Evolutionary conservation across 2,329 filamentous ascomycete species (phyloP).

Genomic region (Atkinsonella texensis): DNA sequence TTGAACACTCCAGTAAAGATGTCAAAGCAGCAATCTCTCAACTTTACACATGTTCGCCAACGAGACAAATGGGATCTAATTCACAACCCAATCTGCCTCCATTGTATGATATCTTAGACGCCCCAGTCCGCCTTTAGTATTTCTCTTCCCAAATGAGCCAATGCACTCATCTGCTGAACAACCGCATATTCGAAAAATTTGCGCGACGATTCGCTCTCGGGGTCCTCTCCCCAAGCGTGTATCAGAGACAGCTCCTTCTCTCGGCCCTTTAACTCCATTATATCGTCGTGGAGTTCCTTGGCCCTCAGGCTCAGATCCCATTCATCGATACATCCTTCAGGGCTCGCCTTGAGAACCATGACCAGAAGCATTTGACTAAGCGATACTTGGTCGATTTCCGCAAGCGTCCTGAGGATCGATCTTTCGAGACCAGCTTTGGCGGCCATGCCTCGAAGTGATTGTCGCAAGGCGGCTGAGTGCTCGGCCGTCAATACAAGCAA

Average conservation of each 20-base stretch:
- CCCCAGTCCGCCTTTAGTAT: slow-evolving; percentile 30
- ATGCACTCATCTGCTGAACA: slow-evolving; percentile 31
- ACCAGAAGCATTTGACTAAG: slow-evolving; percentile 41
- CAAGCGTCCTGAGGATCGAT: slow-evolving; percentile 20
- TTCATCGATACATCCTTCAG: slow-evolving; percentile 28
- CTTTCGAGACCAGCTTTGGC: slow-evolving; percentile 13
- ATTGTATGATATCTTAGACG: neutral
- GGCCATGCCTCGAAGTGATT: slow-evolving; percentile 13
- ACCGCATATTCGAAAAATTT: slow-evolving; percentile 39
- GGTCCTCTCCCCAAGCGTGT: slow-evolving; percentile 30
- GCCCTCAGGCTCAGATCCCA: slow-evolving; percentile 35
- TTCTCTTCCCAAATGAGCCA: slow-evolving; percentile 33
- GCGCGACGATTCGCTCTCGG: slow-evolving; percentile 24
- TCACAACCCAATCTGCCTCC: neutral
- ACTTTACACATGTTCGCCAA: too few relatives aligned
- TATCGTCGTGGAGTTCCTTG: slow-evolving; percentile 34
- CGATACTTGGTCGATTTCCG: slow-evolving; percentile 37
- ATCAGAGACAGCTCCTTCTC: slow-evolving; percentile 32
- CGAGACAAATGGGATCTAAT: too few relatives aligned
- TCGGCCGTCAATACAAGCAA: slow-evolving; percentile 38
- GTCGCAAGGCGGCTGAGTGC: slow-evolving; percentile 16
- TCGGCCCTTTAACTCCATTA: slow-evolving; percentile 33
- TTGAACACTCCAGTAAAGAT: too few relatives aligned
- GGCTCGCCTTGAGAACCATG: slow-evolving; percentile 32
- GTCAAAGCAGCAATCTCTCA: too few relatives aligned